Conservation (phyloP, 306 rosid genomes). For the Castanopsis chinensis region DNA sequence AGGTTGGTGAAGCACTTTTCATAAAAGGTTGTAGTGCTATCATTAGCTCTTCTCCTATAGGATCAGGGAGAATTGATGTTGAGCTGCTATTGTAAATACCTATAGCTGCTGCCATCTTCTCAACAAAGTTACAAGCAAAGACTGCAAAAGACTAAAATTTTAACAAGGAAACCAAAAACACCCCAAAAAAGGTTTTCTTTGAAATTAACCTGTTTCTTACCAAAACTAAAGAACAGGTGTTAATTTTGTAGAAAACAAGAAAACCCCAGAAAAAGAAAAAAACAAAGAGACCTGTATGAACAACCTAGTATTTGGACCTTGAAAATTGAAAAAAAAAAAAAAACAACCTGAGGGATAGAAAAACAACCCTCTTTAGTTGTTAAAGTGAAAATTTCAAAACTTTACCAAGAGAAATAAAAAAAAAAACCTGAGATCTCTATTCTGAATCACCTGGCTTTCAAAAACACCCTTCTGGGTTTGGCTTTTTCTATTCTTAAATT, state of each 20-base stretch:
- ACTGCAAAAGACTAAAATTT: neutral
- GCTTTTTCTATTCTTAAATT: neutral
- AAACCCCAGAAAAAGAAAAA: neutral
- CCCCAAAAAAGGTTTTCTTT: neutral
- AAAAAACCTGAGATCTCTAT: conserved; percentile 24
- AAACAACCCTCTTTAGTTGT: conserved; percentile 33
- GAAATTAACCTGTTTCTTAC: conserved; percentile 21
- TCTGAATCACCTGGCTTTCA: conserved; percentile 36
- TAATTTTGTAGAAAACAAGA: neutral
- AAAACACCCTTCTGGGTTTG: conserved; percentile 21
- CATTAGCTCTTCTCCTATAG: conserved; percentile 62
- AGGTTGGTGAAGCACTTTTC: conserved; percentile 46
- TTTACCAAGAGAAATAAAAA: neutral
- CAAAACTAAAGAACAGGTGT: conserved; percentile 33
- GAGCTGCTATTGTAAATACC: conserved; percentile 37
- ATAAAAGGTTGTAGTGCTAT: conserved; percentile 74
- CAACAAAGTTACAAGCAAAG: conserved; percentile 3
- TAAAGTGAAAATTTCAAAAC: neutral
- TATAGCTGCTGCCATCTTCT: conserved; percentile 52
- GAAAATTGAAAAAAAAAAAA: neutral
- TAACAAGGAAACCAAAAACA: neutral
- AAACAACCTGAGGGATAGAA: conserved; percentile 19
- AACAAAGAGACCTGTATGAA: neutral
- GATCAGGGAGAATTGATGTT: conserved; percentile 44
- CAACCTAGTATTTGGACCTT: conserved; percentile 22